A percentile compares a stretch with the other conserved stretches of the same genome.
phyloP scores from a whole-genome alignment of 2,329 filamentous ascomycete genomes.

The Coleophoma cylindrospora region DNA sequence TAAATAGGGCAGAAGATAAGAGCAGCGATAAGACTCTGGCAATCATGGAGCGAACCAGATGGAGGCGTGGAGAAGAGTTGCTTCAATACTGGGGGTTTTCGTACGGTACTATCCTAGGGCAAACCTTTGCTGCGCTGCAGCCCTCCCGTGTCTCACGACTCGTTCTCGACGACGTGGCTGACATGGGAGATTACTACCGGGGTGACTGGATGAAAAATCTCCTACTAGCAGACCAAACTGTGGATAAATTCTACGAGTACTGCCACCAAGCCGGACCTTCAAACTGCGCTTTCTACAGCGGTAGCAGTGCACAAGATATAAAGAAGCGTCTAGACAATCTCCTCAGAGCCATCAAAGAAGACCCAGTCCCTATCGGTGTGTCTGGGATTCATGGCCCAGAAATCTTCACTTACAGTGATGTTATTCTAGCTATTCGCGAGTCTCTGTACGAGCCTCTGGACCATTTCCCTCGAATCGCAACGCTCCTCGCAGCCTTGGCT shows the following conservation, averaged over 20 bases:
- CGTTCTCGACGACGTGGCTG: constrained; percentile 16
- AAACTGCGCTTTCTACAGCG: not conserved
- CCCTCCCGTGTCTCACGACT: constrained; percentile 32
- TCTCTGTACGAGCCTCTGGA: not conserved
- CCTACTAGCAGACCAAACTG: not conserved
- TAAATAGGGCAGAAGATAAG: constrained; percentile 22
- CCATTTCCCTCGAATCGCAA: not conserved
- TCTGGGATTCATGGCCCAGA: not conserved
- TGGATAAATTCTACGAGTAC: not conserved
- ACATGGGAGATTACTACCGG: constrained; percentile 11
- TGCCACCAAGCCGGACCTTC: not conserved
- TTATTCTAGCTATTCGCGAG: not conserved
- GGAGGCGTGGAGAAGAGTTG: not conserved
- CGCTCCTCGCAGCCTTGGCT: not conserved
- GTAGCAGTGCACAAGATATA: not conserved
- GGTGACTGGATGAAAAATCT: not conserved
- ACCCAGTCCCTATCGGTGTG: not conserved
- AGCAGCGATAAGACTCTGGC: not conserved
- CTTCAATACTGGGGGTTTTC: constrained; percentile 38
- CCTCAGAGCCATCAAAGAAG: not conserved
- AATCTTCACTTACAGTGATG: not conserved
- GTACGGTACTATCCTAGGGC: constrained; percentile 36
- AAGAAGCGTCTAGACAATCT: not conserved
- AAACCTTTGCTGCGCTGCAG: constrained; percentile 35
- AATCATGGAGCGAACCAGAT: not conserved